These are phyloP conservation scores for Porphyrellus sp. DNA, from an alignment of 1,284 basidiomycete species.

Conservation along the genomic window DNA sequence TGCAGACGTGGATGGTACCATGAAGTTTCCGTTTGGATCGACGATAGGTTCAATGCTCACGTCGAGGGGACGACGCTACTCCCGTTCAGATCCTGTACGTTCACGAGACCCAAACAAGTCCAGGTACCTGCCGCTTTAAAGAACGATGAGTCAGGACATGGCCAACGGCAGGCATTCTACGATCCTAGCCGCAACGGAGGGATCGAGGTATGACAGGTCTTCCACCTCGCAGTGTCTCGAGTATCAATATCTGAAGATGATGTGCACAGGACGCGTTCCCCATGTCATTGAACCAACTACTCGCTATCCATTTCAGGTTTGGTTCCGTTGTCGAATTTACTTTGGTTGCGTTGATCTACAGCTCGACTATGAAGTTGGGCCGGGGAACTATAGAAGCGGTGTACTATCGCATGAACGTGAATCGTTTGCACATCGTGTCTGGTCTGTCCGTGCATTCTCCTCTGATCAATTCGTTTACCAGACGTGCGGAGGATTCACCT, in stretches of 20 bases:
- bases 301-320: neutral
- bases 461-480: neutral
- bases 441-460: neutral
- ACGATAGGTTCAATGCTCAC: no score
- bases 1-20: no score
- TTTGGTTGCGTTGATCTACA: neutral
- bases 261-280: neutral
- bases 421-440: no score
- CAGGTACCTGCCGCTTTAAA: no score
- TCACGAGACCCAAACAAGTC: no score
- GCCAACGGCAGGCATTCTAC: neutral
- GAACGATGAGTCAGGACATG: no score
- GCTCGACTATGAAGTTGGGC: neutral
- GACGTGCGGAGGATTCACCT: conserved; percentile 46
- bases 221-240: no score
- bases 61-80: no score
- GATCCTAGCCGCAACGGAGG: neutral
- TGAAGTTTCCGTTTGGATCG: no score
- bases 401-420: conserved; percentile 53
- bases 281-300: neutral
- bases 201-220: neutral
- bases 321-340: neutral
- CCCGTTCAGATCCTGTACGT: no score
- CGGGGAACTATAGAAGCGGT: neutral
- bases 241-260: neutral